phyloP scores from a whole-genome alignment of 1,284 basidiomycete species.

The Apiotrichum mycotoxinovorans region DNA sequence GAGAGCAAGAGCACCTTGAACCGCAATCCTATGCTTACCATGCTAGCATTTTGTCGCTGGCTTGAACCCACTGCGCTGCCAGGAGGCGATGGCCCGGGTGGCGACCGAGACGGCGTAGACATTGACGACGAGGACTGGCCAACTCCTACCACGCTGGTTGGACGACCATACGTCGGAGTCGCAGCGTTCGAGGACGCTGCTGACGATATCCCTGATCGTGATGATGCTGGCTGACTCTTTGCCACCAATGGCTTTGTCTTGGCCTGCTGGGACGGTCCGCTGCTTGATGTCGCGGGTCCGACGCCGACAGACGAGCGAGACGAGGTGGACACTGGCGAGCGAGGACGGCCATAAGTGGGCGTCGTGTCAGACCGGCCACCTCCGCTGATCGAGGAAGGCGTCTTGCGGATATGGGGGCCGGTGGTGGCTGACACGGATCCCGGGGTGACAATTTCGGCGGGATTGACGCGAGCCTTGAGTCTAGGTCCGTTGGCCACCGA shows the following conservation, averaged over 20 bases:
- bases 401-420: slow-evolving; percentile 1
- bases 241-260: slow-evolving; percentile 2
- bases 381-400: slow-evolving; percentile 4
- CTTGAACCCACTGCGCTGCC: too few relatives aligned
- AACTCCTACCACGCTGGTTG: background rate
- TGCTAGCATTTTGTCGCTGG: background rate
- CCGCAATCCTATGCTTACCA: background rate
- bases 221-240: background rate
- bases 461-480: slow-evolving; percentile 25
- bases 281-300: background rate
- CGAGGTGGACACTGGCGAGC: slow-evolving; percentile 3
- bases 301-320: slow-evolving; percentile 7
- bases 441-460: slow-evolving; percentile 12
- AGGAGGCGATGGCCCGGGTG: background rate
- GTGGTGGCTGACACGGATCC: background rate
- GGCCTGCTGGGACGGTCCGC: background rate
- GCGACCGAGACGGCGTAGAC: background rate
- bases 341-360: background rate
- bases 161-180: background rate
- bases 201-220: background rate
- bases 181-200: background rate
- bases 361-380: background rate
- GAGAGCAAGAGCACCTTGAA: background rate
- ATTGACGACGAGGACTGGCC: background rate
- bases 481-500: slow-evolving; percentile 23